Evolutionary conservation across 306 rosid genomes (phyloP), one percentile per base, ranked within the genome.

Genomic region (Acmispon strigosus): DNA sequence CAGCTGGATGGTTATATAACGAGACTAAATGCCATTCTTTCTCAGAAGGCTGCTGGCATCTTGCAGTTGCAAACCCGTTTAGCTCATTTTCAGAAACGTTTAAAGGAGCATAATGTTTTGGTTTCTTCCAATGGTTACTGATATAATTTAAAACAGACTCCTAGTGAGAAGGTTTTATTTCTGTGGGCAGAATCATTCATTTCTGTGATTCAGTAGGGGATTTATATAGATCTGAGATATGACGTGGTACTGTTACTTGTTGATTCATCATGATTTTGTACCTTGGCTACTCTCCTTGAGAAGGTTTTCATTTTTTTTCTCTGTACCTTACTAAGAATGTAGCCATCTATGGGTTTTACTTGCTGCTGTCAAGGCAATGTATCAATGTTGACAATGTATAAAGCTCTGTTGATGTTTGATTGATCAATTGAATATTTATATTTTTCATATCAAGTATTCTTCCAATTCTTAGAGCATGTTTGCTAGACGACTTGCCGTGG

Each of bases 21-120:
- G 17, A 86, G 89, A 85, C 76, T 95, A 80, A 95, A 95, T 63
- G 69, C 84, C 71, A 91, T 95, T 88, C 88, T 95, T 72, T 95
- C 99, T 57, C 99, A 95, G 85, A 95, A 95, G 86, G 96, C 99
- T 67, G 87, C 97, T 47, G 96, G 91, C 72, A 95, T 95, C 78
- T 76, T 89, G 81, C 96, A 95, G 83, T 73, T 95, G 66, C 99
- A 95, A 76, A 91, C 76, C 57, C 99, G 84, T 71, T 84, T 95
- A 81, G 91, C 96, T 62, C 84, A 89, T 72, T 95, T 95, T 72
- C 96, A 91, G 90, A 91, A 89, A 83, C 96, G 90, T 57, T 84
- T 95, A 58, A 95, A 95, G 84, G 99, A 95, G 81, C 93, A 87
- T 71, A 88, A 91, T 57, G 92, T 91, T 69, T 83, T 95, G 69